Conservation (phyloP, 164 flowering plant genomes). For the Vitis amurensis region DNA sequence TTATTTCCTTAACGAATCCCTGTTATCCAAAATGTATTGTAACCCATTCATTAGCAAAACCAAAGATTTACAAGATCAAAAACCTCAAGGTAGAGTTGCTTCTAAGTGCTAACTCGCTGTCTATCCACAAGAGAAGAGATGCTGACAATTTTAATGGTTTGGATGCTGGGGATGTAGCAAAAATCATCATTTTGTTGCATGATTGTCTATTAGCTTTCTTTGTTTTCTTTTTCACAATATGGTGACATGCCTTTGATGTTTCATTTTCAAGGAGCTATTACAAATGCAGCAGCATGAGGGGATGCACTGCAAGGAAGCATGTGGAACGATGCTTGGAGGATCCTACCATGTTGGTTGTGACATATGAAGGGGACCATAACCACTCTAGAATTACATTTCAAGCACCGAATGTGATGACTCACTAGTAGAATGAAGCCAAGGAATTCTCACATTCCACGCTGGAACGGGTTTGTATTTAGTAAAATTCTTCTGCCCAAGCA, state of each 20-base stretch:
- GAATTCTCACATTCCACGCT: background rate
- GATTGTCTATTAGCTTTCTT: background rate
- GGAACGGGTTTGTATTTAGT: background rate
- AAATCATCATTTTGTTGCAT: background rate
- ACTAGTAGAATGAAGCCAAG: background rate
- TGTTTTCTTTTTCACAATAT: background rate
- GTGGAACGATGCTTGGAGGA: conserved; percentile 39
- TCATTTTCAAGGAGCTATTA: conserved; percentile 35
- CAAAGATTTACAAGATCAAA: background rate
- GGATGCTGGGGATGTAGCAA: too few relatives aligned
- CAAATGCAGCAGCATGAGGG: conserved; percentile 44
- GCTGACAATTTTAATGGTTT: background rate
- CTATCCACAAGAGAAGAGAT: background rate
- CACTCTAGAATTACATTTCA: conserved; percentile 31
- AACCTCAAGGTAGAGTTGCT: background rate
- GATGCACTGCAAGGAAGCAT: conserved; percentile 52
- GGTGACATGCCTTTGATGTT: background rate
- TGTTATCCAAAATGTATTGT: background rate
- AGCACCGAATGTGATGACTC: conserved; percentile 4
- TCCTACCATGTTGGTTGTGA: conserved; percentile 35
- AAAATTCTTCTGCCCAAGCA: background rate
- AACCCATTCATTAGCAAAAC: background rate
- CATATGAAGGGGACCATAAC: conserved; percentile 43
- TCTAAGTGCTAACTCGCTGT: background rate
- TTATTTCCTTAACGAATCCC: too few relatives aligned